Conservation (phyloP, 768 basidiomycete genomes). For the Cubamyces lactineus region DNA sequence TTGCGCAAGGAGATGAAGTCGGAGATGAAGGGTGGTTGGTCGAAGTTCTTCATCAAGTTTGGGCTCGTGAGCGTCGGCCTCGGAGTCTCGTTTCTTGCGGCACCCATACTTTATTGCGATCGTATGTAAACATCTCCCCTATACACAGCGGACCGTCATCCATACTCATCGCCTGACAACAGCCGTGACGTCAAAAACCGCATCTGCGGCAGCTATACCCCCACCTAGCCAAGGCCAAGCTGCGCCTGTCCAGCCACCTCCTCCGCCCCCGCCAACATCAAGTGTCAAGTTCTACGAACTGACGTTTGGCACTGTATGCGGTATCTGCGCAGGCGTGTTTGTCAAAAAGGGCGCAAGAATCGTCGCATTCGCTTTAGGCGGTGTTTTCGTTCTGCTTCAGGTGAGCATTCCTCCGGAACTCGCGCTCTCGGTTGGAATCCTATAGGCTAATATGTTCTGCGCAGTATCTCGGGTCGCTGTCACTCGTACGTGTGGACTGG, state of each 20-base stretch:
- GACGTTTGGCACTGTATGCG: slow-evolving; percentile 85
- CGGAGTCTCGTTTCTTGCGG: slow-evolving; percentile 43
- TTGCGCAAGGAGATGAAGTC: not conserved
- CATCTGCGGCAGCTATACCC: not conserved
- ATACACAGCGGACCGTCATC: not conserved
- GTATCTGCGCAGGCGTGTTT: slow-evolving; percentile 90
- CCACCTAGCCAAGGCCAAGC: slow-evolving; percentile 9
- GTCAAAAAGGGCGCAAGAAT: slow-evolving; percentile 92
- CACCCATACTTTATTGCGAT: slow-evolving; percentile 54
- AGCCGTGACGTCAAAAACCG: slow-evolving; percentile 14
- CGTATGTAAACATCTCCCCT: slow-evolving; percentile 40
- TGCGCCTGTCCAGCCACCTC: slow-evolving; percentile 13
- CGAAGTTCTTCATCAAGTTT: not conserved
- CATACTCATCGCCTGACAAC: not conserved
- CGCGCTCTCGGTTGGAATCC: not conserved
- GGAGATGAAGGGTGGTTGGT: not conserved
- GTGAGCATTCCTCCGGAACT: slow-evolving; percentile 45
- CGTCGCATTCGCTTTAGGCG: slow-evolving; percentile 85
- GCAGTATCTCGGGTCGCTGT: slow-evolving; percentile 79
- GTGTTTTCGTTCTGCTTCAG: slow-evolving; percentile 89
- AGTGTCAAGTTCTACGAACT: slow-evolving; percentile 81
- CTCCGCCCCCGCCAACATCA: slow-evolving; percentile 54
- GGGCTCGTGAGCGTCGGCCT: slow-evolving; percentile 49
- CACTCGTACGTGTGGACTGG: slow-evolving; percentile 85
- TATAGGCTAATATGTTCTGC: not conserved